Evolutionary conservation across 2,329 filamentous ascomycete genomes (phyloP).

Genomic region (Claviceps pazoutovae): DNA sequence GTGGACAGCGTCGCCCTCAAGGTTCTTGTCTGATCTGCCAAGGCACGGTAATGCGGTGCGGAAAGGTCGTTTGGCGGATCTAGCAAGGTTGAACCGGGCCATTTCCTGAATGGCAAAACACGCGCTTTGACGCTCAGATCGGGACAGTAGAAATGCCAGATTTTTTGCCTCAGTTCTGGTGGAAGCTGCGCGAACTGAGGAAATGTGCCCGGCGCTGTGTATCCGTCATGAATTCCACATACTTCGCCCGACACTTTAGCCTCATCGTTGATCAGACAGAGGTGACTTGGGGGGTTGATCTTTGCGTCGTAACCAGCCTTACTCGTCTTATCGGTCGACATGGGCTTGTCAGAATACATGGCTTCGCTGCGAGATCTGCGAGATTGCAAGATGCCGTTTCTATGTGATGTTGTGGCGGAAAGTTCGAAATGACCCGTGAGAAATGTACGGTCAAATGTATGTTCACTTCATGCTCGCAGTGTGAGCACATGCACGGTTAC

Average conservation of each 20-base stretch:
- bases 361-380: background rate
- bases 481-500: too few species aligned
- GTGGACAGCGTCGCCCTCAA: slow-evolving; percentile 20
- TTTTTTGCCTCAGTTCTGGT: slow-evolving; percentile 18
- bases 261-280: slow-evolving; percentile 6
- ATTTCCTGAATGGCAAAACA: slow-evolving; percentile 7
- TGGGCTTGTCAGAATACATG: background rate
- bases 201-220: slow-evolving; percentile 8
- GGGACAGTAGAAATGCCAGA: slow-evolving; percentile 21
- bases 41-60: slow-evolving; percentile 11
- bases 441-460: too few species aligned
- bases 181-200: slow-evolving; percentile 16
- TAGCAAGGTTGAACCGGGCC: background rate
- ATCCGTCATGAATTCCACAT: background rate
- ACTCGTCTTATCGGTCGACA: slow-evolving; percentile 1
- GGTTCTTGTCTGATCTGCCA: slow-evolving; percentile 16
- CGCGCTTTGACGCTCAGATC: slow-evolving; percentile 14
- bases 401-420: too few species aligned
- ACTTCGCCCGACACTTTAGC: slow-evolving; percentile 4
- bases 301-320: slow-evolving; percentile 3
- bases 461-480: too few species aligned
- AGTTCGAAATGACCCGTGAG: too few species aligned
- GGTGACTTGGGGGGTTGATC: background rate
- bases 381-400: background rate
- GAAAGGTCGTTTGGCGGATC: slow-evolving; percentile 4